Evolutionary conservation across 2,329 filamentous ascomycete genomes (phyloP).

Genomic region (Blumeria hordei): DNA sequence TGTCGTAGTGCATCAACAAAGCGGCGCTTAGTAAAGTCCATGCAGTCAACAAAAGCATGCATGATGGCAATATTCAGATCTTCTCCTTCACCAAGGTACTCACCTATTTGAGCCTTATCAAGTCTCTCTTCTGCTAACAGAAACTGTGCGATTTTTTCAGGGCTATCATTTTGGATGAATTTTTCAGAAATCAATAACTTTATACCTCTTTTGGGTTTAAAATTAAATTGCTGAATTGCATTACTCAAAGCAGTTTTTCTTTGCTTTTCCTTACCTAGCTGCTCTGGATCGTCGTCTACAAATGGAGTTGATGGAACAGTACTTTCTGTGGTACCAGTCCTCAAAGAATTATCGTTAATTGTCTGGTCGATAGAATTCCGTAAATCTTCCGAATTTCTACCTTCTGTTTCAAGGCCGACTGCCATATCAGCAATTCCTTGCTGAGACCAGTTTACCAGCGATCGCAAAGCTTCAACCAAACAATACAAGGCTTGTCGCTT

Average conservation of each 20-base stretch:
- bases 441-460: constrained; percentile 75
- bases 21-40: constrained; percentile 78
- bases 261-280: constrained; percentile 87
- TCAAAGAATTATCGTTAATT: constrained; percentile 32
- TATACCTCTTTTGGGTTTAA: constrained; percentile 86
- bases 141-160: constrained; percentile 67
- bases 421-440: constrained; percentile 37
- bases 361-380: constrained; percentile 60
- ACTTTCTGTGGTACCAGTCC: constrained; percentile 27
- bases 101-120: constrained; percentile 79
- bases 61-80: constrained; percentile 86
- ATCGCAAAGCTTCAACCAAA: constrained; percentile 68
- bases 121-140: constrained; percentile 58
- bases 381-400: constrained; percentile 29
- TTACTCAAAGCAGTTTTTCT: constrained; percentile 80
- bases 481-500: constrained; percentile 78
- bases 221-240: constrained; percentile 82
- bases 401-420: constrained; percentile 24
- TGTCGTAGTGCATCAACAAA: constrained; percentile 83
- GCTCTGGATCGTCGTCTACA: constrained; percentile 70
- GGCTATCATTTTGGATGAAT: constrained; percentile 59
- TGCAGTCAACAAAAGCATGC: constrained; percentile 89
- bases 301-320: constrained; percentile 41
- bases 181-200: constrained; percentile 63
- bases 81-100: constrained; percentile 86